phyloP scores from a whole-genome alignment of 78 protist genomes.

The Speleostelium caveatum region DNA sequence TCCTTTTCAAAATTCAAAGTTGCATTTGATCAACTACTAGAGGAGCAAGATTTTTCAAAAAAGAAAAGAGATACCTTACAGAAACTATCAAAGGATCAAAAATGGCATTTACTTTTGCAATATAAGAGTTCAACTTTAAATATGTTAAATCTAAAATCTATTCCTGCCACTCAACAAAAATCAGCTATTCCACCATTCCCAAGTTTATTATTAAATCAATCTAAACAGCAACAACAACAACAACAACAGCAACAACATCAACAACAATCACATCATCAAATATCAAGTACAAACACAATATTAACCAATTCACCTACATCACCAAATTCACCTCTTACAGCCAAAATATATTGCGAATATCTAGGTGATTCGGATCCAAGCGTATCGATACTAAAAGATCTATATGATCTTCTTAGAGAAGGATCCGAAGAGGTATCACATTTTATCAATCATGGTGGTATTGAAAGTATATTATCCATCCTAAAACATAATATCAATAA shows the following conservation, averaged over 20 bases:
- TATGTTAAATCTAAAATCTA: neutral
- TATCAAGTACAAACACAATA: neutral
- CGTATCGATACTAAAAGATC: constrained; percentile 1
- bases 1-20: constrained; percentile 32
- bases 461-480: neutral
- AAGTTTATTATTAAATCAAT: neutral
- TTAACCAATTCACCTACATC: neutral
- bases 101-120: constrained; percentile 35
- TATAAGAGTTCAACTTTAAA: constrained; percentile 32
- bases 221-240: neutral
- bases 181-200: neutral
- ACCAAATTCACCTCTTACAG: neutral
- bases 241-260: neutral
- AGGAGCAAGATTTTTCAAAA: constrained; percentile 34
- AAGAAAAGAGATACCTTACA: constrained; percentile 29
- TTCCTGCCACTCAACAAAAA: neutral
- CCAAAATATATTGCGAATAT: constrained; percentile 25
- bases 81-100: constrained; percentile 25
- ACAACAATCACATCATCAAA: neutral
- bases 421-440: constrained; percentile 26
- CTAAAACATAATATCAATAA: constrained; percentile 14
- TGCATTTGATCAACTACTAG: constrained; percentile 23
- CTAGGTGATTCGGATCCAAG: neutral
- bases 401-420: constrained; percentile 12
- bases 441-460: constrained; percentile 25